Evolutionary conservation across 2,329 filamentous ascomycete genomes (phyloP), one percentile per base, ranked within the genome.

Genomic region (Penicillium thymicola): DNA sequence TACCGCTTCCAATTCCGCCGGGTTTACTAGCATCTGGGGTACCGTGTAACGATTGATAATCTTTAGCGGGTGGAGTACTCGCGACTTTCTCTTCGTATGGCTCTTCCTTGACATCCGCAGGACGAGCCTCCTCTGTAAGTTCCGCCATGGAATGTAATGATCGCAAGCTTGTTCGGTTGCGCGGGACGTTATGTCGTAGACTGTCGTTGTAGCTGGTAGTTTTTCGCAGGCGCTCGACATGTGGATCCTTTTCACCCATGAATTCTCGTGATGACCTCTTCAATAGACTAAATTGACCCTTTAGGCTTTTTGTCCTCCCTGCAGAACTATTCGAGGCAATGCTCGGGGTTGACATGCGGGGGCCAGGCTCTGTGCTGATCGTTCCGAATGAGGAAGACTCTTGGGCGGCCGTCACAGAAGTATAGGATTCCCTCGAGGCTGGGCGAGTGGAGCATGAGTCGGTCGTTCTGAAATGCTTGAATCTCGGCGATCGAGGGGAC

Each of bases 381-480:
- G 71, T 74, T 16, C 75, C 74, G 60, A 76, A 75, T 4, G 67
- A 65, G 8, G 70, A 65, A 18, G 72, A 70, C 49, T 76, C 75
- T 10, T 69, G 65, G 21, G 64, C 62, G 8, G 65, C 66, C 48
- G 66, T 67, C 28, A 67, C 66, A 23, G 74, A 76, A 21, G 68
- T 66, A 55, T 70, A 70, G 0, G 75, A 77, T n/a, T 72, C 71
- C 53, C 65, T 70, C 21, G 75, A 77, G 4, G 65, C 62, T 5
- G 73, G 70, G 41, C 74, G 67, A 28, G 65, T 54, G 7, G 67
- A 60, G 11, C 65, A 68, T 11, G 66, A 38, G 75, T 65, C 82
- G 78, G 51, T 76, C n/a, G 55, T 21, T 78, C 59, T 76, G 77
- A 61, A 85, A 68, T 81, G 13, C 59, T 80, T 85, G 46, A 63